Conservation (phyloP, 306 rosid species). For the Amphicarpaea edgeworthii region DNA sequence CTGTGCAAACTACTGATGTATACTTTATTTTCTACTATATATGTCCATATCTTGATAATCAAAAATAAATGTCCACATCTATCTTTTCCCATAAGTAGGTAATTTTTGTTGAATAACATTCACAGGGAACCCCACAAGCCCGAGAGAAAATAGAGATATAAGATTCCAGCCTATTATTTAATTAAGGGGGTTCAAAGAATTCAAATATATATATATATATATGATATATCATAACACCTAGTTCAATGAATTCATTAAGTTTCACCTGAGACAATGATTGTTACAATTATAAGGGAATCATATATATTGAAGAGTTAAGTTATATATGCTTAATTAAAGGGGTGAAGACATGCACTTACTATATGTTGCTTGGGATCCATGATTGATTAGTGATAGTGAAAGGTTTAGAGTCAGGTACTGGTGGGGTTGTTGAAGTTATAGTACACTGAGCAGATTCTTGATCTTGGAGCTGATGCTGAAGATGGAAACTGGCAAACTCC, state of each 20-base stretch:
- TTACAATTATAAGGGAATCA: neutral
- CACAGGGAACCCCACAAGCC: neutral
- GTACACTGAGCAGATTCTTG: conserved; percentile 21
- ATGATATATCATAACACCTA: neutral
- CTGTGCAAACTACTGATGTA: conserved; percentile 14
- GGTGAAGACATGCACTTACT: conserved; percentile 37
- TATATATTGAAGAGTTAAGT: neutral
- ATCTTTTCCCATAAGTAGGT: neutral
- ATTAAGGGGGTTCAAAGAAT: neutral
- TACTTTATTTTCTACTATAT: neutral
- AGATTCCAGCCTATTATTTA: neutral
- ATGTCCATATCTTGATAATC: neutral
- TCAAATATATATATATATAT: no score
- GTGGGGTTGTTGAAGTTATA: conserved; percentile 30
- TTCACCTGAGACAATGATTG: neutral
- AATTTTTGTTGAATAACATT: conserved; percentile 6
- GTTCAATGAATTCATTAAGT: neutral
- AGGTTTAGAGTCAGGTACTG: conserved; percentile 19
- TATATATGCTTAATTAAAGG: neutral
- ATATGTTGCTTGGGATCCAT: conserved; percentile 42
- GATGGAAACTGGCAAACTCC: conserved; percentile 42
- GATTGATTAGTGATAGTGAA: conserved; percentile 1
- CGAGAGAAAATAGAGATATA: neutral
- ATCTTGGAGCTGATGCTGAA: conserved; percentile 49
- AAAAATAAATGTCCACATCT: neutral